Evolutionary conservation across 1,139 yeast species (phyloP).

Genomic region (Saccharomyces hybrid): DNA sequence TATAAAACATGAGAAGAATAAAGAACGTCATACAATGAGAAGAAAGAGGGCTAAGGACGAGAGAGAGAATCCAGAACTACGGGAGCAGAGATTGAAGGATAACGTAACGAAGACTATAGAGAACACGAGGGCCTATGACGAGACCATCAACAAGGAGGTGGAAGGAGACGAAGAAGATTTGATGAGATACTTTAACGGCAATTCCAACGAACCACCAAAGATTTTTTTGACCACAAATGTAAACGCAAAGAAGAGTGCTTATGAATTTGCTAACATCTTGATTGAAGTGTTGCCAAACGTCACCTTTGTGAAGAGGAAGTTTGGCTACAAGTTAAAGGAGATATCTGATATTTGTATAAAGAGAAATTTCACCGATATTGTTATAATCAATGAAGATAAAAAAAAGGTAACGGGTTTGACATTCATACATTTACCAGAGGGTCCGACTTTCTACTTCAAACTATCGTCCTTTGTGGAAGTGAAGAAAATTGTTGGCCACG

Average conservation of each 20-base stretch:
- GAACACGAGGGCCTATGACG: conserved; percentile 81
- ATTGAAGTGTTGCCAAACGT: conserved; percentile 80
- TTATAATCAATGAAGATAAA: conserved; percentile 88
- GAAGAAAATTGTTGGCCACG: conserved; percentile 77
- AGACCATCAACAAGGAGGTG: conserved; percentile 55
- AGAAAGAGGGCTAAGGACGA: conserved; percentile 78
- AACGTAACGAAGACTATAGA: conserved; percentile 88
- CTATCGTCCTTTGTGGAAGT: conserved; percentile 72
- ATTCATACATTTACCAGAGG: conserved; percentile 85
- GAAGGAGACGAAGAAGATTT: conserved; percentile 72
- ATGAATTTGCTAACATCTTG: conserved; percentile 80
- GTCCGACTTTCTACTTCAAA: conserved; percentile 90
- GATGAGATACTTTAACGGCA: conserved; percentile 23
- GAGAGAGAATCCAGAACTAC: conserved; percentile 69
- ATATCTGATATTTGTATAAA: conserved; percentile 76
- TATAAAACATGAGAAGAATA: conserved; percentile 65
- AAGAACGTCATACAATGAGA: conserved; percentile 68
- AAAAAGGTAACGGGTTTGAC: conserved; percentile 87
- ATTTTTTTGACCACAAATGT: conserved; percentile 83
- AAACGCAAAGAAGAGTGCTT: conserved; percentile 77
- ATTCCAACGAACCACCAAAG: conserved; percentile 48
- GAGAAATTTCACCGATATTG: conserved; percentile 77
- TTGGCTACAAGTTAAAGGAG: conserved; percentile 74
- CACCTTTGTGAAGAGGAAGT: conserved; percentile 79
- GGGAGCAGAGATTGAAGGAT: conserved; percentile 66